phyloP scores from a whole-genome alignment of 495 filamentous ascomycete genomes.

The Saxophila tyrrhenica region DNA sequence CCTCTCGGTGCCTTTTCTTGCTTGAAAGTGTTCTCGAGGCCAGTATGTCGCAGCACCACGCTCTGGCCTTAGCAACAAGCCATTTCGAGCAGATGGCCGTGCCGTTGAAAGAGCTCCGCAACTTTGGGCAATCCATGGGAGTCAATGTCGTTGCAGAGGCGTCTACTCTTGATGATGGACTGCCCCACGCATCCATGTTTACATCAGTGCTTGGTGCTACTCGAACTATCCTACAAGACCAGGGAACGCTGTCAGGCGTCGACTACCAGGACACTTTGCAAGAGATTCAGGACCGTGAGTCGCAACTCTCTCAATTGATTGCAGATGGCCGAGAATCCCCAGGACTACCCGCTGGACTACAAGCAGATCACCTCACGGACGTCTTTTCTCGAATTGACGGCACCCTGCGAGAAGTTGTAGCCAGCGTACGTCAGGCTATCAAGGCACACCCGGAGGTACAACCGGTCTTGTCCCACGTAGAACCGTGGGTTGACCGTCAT shows the following conservation, averaged over 20 bases:
- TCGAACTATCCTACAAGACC: slow-evolving; percentile 27
- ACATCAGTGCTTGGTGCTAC: slow-evolving; percentile 23
- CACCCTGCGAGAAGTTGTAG: no score
- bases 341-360: slow-evolving; percentile 11
- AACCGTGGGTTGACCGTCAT: background rate
- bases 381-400: background rate
- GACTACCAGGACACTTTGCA: slow-evolving; percentile 13
- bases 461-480: background rate
- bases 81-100: background rate
- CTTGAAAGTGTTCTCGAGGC: slow-evolving; percentile 69
- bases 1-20: slow-evolving; percentile 64
- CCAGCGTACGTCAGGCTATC: no score
- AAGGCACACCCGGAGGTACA: background rate
- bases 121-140: background rate
- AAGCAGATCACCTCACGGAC: background rate
- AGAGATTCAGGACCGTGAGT: slow-evolving; percentile 9
- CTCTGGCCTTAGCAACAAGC: slow-evolving; percentile 29
- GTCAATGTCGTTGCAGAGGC: background rate
- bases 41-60: slow-evolving; percentile 52
- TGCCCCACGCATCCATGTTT: slow-evolving; percentile 5
- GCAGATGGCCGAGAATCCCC: slow-evolving; percentile 4
- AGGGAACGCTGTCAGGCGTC: slow-evolving; percentile 22
- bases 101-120: background rate
- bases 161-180: background rate
- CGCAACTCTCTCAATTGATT: slow-evolving; percentile 3